Evolutionary conservation across 2,329 filamentous ascomycete species (phyloP), one percentile per base, ranked within the genome.

Genomic region (Aspergillus sojae): DNA sequence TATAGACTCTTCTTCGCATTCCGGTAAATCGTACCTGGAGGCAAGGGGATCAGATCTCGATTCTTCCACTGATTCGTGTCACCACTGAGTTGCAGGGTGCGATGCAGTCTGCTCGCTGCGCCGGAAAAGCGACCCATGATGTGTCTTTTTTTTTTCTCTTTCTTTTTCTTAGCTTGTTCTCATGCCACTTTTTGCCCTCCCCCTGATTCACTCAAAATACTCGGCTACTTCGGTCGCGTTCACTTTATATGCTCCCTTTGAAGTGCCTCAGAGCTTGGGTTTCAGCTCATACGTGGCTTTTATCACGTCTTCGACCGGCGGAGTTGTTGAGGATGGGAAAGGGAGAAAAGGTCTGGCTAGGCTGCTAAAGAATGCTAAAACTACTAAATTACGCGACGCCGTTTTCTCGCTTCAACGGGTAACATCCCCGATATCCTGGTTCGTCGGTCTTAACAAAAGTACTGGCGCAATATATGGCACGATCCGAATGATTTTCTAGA

Each of bases 1-100:
- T 2, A 11, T 1, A 14, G 2, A 21, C 36, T 1, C 21, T 6
- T 16, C 11, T 28, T 59, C 58, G n/a, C 52, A 63, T 39, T 55
- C 53, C 54, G 36, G 52, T 12, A 61, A 41, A 19, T 55, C 58
- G 7, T 64, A 64, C 6, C 58, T 26, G 54, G 46, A 5, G 58
- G 55, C 21, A 61, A 61, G 0, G 58, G 62, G 5, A 61, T 64
- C 30, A 64, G 28, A 26, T 64, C 62, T 2, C 58, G 54, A 26
- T 64, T 64, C 2, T 48, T 58, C 62, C 62, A 64, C 28, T 34
- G 30, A 34, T 34, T 5, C 19, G 50, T 34, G 2, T 53, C 50
- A 9, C 50, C 28, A 19, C 48, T 52, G 23, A 52, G 28, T 32
- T 52, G 28, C 48, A 52, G 26, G 4, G 48, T 52, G 26, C 26